phyloP scores from a whole-genome alignment of 164 flowering plant genomes.

The Piper longum region DNA sequence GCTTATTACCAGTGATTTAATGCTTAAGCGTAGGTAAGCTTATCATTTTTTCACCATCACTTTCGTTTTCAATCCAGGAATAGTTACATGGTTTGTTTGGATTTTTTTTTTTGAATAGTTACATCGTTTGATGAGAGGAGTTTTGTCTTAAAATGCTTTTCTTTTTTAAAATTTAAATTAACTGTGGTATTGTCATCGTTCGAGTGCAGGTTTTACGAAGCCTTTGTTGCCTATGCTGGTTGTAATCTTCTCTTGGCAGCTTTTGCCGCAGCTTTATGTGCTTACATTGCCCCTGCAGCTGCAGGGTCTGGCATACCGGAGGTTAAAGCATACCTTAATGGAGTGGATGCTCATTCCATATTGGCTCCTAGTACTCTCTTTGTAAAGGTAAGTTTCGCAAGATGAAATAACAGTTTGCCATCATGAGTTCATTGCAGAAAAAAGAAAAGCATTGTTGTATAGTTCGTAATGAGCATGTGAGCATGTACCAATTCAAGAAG shows the following conservation, averaged over 20 bases:
- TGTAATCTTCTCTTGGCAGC: constrained; percentile 47
- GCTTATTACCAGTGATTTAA: constrained; percentile 44
- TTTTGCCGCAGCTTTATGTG: constrained; percentile 59
- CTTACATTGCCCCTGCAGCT: constrained; percentile 88
- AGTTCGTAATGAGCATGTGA: too few species aligned
- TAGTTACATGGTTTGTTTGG: too few species aligned
- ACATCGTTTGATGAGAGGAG: background rate
- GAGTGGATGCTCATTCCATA: constrained; percentile 77
- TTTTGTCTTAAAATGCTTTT: background rate
- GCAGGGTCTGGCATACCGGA: constrained; percentile 93
- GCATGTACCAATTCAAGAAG: background rate
- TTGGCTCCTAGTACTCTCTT: constrained; percentile 82
- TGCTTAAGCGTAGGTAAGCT: constrained; percentile 29
- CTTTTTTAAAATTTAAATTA: background rate
- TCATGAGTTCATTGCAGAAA: background rate
- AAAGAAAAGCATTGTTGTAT: background rate
- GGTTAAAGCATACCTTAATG: constrained; percentile 90
- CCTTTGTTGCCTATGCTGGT: constrained; percentile 48
- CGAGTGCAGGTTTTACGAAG: constrained; percentile 53
- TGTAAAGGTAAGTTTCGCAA: constrained; percentile 54
- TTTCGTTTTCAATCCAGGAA: background rate
- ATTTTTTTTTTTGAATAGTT: background rate
- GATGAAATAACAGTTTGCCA: background rate
- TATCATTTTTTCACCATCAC: background rate
- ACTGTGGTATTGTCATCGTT: constrained; percentile 12